phyloP scores from a whole-genome alignment of 2,329 filamentous ascomycete genomes.

The Cadophora sp. region DNA sequence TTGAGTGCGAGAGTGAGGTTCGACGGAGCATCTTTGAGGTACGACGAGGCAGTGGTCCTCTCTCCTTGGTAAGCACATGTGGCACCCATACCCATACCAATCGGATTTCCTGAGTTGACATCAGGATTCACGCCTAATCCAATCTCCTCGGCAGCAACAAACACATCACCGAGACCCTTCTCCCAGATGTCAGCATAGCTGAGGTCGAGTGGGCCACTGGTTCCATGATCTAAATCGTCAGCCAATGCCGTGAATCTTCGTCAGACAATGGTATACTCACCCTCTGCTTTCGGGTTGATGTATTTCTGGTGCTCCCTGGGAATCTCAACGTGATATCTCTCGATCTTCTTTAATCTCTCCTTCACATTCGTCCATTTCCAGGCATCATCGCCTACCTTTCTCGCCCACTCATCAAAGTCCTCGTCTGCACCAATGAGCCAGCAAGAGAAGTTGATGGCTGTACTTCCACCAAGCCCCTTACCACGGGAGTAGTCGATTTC shows the following conservation, averaged over 20 bases:
- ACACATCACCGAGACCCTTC: slow-evolving; percentile 52
- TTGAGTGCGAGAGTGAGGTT: slow-evolving; percentile 62
- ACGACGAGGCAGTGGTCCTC: slow-evolving; percentile 58
- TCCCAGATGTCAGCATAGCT: slow-evolving; percentile 58
- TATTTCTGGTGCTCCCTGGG: slow-evolving; percentile 53
- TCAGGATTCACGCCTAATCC: slow-evolving; percentile 60
- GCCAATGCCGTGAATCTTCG: background rate
- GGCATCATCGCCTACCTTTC: slow-evolving; percentile 58
- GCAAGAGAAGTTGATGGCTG: slow-evolving; percentile 51
- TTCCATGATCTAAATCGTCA: slow-evolving; percentile 53
- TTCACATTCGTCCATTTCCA: slow-evolving; percentile 63
- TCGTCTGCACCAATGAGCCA: slow-evolving; percentile 62
- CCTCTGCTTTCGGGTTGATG: slow-evolving; percentile 50
- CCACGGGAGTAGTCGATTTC: slow-evolving; percentile 46
- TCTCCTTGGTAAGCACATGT: slow-evolving; percentile 57
- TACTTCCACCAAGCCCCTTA: slow-evolving; percentile 48
- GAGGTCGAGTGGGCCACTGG: slow-evolving; percentile 54
- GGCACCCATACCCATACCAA: slow-evolving; percentile 60
- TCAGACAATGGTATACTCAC: slow-evolving; percentile 17
- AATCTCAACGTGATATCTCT: slow-evolving; percentile 56
- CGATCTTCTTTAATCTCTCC: slow-evolving; percentile 57
- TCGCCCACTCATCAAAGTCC: slow-evolving; percentile 69
- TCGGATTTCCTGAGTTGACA: slow-evolving; percentile 63
- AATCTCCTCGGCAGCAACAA: slow-evolving; percentile 56
- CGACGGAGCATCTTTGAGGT: slow-evolving; percentile 51